A percentile compares a stretch with the other conserved stretches of the same genome.
Evolutionary conservation across 345 rosid genomes (phyloP).

Genomic region (Clausena lansium): DNA sequence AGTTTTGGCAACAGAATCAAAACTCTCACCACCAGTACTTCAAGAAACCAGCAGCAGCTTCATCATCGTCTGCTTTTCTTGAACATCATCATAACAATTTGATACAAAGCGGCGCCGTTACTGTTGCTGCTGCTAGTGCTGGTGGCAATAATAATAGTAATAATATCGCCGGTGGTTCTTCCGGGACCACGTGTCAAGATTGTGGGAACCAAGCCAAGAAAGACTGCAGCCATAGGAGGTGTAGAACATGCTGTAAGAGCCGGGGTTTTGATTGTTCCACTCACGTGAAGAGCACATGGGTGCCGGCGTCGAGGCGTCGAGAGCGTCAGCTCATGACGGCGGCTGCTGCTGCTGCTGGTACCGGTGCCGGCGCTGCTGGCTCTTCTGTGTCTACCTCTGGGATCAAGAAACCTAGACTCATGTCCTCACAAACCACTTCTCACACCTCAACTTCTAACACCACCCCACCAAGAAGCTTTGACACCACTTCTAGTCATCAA

Average conservation of each 20-base stretch:
- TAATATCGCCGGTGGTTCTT: slow-evolving; percentile 33
- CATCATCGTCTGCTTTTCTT: slow-evolving; percentile 17
- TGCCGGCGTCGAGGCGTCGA: slow-evolving; percentile 81
- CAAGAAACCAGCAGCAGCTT: slow-evolving; percentile 27
- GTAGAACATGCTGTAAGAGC: slow-evolving; percentile 93
- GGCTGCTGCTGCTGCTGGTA: slow-evolving; percentile 14
- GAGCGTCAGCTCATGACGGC: slow-evolving; percentile 72
- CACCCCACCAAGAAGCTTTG: slow-evolving; percentile 89
- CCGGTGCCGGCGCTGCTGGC: slow-evolving; percentile 35
- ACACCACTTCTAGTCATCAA: slow-evolving; percentile 85
- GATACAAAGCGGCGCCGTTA: slow-evolving; percentile 17
- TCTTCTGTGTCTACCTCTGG: slow-evolving; percentile 83
- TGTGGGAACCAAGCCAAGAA: slow-evolving; percentile 99
- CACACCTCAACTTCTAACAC: slow-evolving; percentile 89
- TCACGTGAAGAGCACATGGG: slow-evolving; percentile 99
- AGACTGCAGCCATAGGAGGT: slow-evolving; percentile 78
- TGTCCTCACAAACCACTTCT: slow-evolving; percentile 62
- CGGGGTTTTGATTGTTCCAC: slow-evolving; percentile 89
- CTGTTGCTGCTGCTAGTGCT: background rate
- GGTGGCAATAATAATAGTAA: slow-evolving; percentile 12
- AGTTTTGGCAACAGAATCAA: slow-evolving; percentile 65
- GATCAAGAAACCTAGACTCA: slow-evolving; percentile 74
- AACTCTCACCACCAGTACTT: slow-evolving; percentile 36
- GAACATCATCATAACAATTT: slow-evolving; percentile 38
- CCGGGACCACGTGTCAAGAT: slow-evolving; percentile 81